Conservation (phyloP, 139 green algal genomes). For the Eudorina sp. region DNA sequence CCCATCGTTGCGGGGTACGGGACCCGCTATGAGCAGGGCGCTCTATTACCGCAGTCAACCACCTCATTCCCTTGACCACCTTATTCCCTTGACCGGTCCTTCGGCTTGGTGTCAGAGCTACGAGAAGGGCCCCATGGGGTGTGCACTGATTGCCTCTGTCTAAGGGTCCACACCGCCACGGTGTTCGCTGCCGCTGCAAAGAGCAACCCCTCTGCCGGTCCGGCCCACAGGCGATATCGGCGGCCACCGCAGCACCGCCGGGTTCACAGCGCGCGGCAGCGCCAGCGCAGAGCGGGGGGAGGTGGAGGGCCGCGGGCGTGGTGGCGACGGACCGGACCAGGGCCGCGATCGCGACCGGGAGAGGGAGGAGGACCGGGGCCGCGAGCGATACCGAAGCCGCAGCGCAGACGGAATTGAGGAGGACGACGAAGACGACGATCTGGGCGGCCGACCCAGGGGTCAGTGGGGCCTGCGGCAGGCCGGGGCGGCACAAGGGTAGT, state of each 20-base stretch:
- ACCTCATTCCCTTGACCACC: no score
- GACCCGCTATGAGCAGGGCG: no score
- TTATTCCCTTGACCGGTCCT: no score
- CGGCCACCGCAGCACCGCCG: neutral
- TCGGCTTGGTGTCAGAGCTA: no score
- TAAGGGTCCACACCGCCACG: no score
- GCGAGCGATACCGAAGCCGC: neutral
- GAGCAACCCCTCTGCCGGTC: no score
- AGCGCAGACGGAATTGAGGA: neutral
- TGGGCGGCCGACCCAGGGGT: constrained; percentile 3
- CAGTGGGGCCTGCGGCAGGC: neutral
- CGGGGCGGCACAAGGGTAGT: no score
- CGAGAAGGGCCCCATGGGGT: no score
- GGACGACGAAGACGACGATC: neutral
- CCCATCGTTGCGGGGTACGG: no score
- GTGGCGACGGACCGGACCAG: neutral
- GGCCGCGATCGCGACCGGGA: neutral
- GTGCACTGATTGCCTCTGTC: no score
- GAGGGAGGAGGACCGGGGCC: neutral
- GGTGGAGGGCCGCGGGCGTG: neutral
- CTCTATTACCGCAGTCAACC: no score
- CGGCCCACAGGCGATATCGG: neutral
- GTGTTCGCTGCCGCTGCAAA: no score
- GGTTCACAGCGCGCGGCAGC: neutral
- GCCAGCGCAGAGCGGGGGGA: neutral